Conservation (phyloP, 495 filamentous ascomycete genomes). For the Lepraria neglecta region DNA sequence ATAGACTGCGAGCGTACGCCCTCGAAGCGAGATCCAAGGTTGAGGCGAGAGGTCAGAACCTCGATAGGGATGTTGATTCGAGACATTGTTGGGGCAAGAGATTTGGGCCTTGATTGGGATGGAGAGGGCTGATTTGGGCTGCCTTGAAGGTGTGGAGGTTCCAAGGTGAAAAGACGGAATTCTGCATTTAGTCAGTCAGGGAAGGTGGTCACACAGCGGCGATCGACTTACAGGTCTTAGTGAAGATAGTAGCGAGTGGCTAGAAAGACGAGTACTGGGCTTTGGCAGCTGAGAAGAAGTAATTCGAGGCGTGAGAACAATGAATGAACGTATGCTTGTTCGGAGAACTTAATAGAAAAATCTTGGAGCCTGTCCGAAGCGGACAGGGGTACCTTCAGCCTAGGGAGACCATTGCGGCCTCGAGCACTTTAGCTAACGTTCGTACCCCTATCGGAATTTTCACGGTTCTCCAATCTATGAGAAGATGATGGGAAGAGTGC, state of each 20-base stretch:
- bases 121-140: neutral
- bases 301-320: no score
- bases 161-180: neutral
- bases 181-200: neutral
- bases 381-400: constrained; percentile 11
- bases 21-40: constrained; percentile 70
- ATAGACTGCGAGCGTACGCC: constrained; percentile 71
- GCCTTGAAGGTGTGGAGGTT: neutral
- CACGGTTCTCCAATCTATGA: neutral
- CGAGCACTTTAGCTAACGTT: neutral
- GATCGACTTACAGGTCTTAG: neutral
- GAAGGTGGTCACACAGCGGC: neutral
- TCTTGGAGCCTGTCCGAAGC: constrained; percentile 1
- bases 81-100: constrained; percentile 53
- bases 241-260: neutral
- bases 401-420: neutral
- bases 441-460: neutral
- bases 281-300: no score
- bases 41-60: constrained; percentile 80
- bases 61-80: constrained; percentile 88
- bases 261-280: no score
- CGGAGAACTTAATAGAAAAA: neutral
- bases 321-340: neutral
- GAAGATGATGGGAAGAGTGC: neutral
- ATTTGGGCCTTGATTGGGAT: neutral